Evolutionary conservation across 768 basidiomycete species (phyloP).

Genomic region (Russula ochroleuca): DNA sequence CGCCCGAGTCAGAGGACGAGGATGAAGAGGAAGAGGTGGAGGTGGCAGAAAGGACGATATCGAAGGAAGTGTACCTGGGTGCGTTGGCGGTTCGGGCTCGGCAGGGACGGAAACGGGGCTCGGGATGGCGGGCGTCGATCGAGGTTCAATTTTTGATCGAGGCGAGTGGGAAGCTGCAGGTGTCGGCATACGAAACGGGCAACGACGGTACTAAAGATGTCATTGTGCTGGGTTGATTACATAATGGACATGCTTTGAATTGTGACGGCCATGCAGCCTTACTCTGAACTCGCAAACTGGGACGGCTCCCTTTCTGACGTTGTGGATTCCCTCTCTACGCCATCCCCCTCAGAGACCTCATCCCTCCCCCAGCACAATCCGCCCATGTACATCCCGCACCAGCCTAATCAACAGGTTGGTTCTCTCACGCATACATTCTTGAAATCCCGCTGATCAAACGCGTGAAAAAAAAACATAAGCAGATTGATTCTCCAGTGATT

Average conservation of each 20-base stretch:
- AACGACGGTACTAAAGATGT: constrained; percentile 30
- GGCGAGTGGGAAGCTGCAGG: constrained; percentile 36
- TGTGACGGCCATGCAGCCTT: constrained; percentile 12
- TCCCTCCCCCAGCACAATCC: background rate
- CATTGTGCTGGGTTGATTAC: constrained; percentile 5
- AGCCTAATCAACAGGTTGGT: background rate
- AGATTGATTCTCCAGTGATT: background rate
- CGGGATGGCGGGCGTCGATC: constrained; percentile 49
- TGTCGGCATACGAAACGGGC: constrained; percentile 40
- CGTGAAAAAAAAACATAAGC: background rate
- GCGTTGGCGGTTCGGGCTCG: constrained; percentile 36
- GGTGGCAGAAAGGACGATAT: constrained; percentile 56
- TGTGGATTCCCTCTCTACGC: background rate
- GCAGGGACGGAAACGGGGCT: constrained; percentile 42
- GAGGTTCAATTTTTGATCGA: constrained; percentile 42
- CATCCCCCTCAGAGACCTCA: background rate
- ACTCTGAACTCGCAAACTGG: constrained; percentile 25
- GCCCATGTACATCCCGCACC: background rate
- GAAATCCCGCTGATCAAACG: background rate
- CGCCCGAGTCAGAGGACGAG: constrained; percentile 45
- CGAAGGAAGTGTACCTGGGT: constrained; percentile 49
- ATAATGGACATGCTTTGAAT: constrained; percentile 10
- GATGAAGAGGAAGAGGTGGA: constrained; percentile 57
- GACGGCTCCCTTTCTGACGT: constrained; percentile 13
- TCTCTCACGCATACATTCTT: background rate